Base-by-base conservation (phyloP, 2,329 filamentous ascomycete genomes). In the Capronia americana region DNA sequence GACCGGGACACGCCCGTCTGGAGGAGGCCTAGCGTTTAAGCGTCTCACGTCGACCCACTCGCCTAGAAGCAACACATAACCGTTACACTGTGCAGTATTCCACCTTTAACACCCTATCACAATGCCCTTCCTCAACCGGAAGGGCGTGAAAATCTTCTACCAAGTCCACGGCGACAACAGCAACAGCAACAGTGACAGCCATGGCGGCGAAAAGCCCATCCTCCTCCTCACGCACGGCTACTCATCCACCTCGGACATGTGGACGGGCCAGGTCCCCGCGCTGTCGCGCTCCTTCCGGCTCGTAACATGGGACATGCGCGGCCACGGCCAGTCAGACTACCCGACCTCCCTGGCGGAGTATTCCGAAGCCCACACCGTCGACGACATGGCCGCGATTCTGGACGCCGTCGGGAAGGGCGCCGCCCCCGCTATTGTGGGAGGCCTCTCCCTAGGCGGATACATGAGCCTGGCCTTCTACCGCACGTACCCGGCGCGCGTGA, bases 401-500 rank as follows among this genome's bases (percentile, higher is more conserved):
- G 61, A 69, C n/a, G 11, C 57, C 4, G 46, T 41, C 26, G 64
- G 59, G 11, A 11, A 46, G 34, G 12, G 7, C 23, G 17, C 20
- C 12, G 32, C 14, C 8, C 32, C 11, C 0, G 66, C 58, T 12
- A 64, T 70, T 14, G 66, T 70, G 3, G 69, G 69, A 14, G 69
- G 69, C 14, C 61, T 70, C 24, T 64, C 60, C 8, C 57, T 70
- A 1, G 69, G 69, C 20, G 69, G 69, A 6, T 70, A 70, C 58
- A 70, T 70, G 69, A 69, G 66, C 26, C 64, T 69, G n/a, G 69
- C 69, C 1, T 70, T 70, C 51, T 70, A 70, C 55, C 61, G 64
- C 11, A 6, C 41, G 2, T 26, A 67, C 34, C 66, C 69, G 0
- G 51, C 56, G 34, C 57, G 63, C 0, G 69, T 70, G 11, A 26